Conservation (phyloP, 2,329 filamentous ascomycete species). For the Pseudonectria buxi region DNA sequence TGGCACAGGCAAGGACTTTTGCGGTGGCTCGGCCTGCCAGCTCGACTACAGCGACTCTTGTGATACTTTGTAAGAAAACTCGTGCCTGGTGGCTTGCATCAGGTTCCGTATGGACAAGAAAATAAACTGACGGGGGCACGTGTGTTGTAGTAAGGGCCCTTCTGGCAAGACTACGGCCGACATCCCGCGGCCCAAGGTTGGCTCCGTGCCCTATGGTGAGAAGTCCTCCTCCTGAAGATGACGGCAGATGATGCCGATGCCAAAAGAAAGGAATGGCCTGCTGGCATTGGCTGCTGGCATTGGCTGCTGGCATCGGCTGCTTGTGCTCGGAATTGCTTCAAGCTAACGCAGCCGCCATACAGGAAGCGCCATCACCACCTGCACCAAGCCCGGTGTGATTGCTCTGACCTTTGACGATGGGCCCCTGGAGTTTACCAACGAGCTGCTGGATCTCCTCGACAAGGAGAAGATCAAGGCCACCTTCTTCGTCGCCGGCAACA, state of each 20-base stretch:
- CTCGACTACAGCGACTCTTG: constrained; percentile 33
- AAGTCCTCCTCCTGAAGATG: constrained; percentile 1
- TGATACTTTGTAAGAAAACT: constrained; percentile 33
- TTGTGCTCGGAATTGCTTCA: constrained; percentile 2
- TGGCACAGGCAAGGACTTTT: constrained; percentile 29
- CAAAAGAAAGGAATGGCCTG: too few relatives aligned
- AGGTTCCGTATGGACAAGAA: not conserved
- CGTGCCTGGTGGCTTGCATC: not conserved
- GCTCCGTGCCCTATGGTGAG: constrained; percentile 33
- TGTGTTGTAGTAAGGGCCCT: constrained; percentile 23
- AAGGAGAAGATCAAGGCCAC: constrained; percentile 29
- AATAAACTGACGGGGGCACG: constrained; percentile 7
- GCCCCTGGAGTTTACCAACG: constrained; percentile 34
- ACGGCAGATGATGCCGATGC: too few relatives aligned
- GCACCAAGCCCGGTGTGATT: constrained; percentile 28
- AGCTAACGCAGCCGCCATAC: constrained; percentile 10
- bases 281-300: too few relatives aligned
- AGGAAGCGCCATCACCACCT: constrained; percentile 31
- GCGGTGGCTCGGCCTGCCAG: constrained; percentile 32
- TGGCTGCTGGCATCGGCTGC: not conserved
- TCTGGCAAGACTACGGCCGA: constrained; percentile 25
- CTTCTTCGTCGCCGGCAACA: constrained; percentile 38
- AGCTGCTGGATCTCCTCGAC: constrained; percentile 33
- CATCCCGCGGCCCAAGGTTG: constrained; percentile 25
- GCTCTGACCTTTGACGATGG: constrained; percentile 44